These are phyloP conservation scores for Tephrocybe sp. DNA, from an alignment of 768 basidiomycete species.

Conservation along the genomic window DNA sequence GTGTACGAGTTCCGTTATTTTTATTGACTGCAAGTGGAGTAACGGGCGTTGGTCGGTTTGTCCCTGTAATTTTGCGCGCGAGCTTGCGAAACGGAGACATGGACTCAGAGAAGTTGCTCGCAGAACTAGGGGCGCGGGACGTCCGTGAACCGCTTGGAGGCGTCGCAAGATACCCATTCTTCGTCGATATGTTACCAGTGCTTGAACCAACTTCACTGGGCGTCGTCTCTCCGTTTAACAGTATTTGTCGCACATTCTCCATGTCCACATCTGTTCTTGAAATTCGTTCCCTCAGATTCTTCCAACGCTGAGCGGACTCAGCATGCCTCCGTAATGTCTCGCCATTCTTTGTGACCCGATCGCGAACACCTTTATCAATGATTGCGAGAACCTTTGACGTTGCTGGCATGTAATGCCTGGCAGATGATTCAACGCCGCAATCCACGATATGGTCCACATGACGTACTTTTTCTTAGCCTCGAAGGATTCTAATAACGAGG, in stretches of 20 bases:
- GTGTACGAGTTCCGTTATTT: slow-evolving; percentile 34
- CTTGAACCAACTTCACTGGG: slow-evolving; percentile 74
- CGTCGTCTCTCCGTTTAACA: slow-evolving; percentile 48
- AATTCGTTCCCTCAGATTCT: slow-evolving; percentile 77
- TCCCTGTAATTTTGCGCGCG: slow-evolving; percentile 67
- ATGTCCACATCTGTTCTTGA: slow-evolving; percentile 80
- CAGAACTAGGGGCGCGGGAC: slow-evolving; percentile 45
- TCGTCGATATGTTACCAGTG: slow-evolving; percentile 47
- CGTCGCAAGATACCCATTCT: slow-evolving; percentile 65
- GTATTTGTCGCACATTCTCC: slow-evolving; percentile 64
- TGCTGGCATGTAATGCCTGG: slow-evolving; percentile 92
- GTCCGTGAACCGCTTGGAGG: slow-evolving; percentile 56
- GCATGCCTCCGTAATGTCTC: slow-evolving; percentile 89
- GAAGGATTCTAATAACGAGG: slow-evolving; percentile 69
- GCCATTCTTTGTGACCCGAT: slow-evolving; percentile 95
- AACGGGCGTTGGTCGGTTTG: slow-evolving; percentile 34
- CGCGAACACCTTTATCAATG: slow-evolving; percentile 91
- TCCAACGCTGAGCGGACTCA: slow-evolving; percentile 88
- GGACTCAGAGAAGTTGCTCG: slow-evolving; percentile 66
- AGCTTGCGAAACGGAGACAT: slow-evolving; percentile 82
- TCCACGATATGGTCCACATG: neutral
- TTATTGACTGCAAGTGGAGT: slow-evolving; percentile 52
- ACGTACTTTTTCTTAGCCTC: slow-evolving; percentile 85
- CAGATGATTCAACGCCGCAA: neutral
- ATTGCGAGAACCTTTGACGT: slow-evolving; percentile 90